These are phyloP conservation scores for Fusarium buxicola DNA, from an alignment of 2,329 filamentous ascomycete genomes.

Conservation along the genomic window DNA sequence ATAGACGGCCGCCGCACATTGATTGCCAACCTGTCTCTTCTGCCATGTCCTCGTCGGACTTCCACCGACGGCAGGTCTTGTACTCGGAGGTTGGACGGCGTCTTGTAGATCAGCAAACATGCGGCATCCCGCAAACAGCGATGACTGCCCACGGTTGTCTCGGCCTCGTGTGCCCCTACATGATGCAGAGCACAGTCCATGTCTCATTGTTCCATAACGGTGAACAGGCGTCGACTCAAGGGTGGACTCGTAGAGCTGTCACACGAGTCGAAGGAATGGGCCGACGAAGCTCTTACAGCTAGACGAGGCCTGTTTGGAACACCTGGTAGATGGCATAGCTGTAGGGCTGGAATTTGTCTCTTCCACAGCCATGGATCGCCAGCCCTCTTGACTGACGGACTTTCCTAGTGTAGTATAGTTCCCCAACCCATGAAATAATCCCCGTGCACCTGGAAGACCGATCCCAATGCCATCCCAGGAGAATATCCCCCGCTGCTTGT, in stretches of 20 bases:
- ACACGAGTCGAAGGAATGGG: constrained; percentile 14
- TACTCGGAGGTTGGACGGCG: constrained; percentile 11
- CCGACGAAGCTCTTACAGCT: constrained; percentile 19
- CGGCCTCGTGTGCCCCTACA: constrained; percentile 12
- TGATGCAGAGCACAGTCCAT: constrained; percentile 24
- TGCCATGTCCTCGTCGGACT: background rate
- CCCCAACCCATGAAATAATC: too few species aligned
- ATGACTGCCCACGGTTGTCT: constrained; percentile 6
- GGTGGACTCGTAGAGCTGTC: constrained; percentile 23
- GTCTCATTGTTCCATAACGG: constrained; percentile 23
- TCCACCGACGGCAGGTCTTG: background rate
- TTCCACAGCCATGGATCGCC: background rate
- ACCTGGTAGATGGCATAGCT: constrained; percentile 20
- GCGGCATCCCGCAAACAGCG: constrained; percentile 24
- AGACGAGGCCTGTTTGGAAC: constrained; percentile 1
- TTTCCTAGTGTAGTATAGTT: too few species aligned
- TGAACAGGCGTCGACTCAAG: constrained; percentile 2
- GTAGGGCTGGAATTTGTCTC: constrained; percentile 7
- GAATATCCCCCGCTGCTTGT: background rate
- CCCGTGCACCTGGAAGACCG: constrained; percentile 1
- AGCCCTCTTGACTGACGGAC: too few species aligned
- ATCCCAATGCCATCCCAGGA: background rate
- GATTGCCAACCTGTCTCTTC: background rate
- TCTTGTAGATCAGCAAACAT: constrained; percentile 36
- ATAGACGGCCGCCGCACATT: background rate